Evolutionary conservation across 1,284 basidiomycete species (phyloP).

Genomic region (Microbotryum violaceum): DNA sequence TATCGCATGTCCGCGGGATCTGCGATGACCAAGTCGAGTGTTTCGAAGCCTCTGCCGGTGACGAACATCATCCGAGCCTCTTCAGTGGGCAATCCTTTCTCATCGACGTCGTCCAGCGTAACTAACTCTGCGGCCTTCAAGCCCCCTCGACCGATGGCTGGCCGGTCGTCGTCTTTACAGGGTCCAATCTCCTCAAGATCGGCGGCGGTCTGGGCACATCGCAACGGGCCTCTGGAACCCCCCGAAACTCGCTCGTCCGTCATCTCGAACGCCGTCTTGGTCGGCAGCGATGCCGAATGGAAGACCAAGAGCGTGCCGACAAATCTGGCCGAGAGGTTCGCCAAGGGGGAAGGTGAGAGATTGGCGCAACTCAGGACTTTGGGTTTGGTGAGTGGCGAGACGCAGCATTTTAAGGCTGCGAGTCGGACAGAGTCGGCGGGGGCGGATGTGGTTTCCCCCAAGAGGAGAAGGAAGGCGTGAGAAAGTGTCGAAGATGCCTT

Average conservation of each 20-base stretch:
- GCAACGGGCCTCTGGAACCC: neutral
- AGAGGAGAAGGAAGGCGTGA: slow-evolving; percentile 1
- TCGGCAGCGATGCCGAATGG: slow-evolving; percentile 14
- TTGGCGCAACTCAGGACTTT: neutral
- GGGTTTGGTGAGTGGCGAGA: neutral
- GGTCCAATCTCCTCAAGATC: neutral
- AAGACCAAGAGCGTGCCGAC: neutral
- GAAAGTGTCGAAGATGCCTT: no score
- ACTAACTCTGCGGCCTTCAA: neutral
- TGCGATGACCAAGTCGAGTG: neutral
- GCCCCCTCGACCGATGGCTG: neutral
- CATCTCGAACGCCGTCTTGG: slow-evolving; percentile 19
- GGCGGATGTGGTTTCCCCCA: neutral
- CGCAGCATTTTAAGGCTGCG: neutral
- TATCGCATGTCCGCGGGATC: neutral
- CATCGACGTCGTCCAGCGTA: neutral
- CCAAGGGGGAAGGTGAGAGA: neutral
- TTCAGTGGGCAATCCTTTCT: neutral
- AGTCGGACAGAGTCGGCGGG: neutral
- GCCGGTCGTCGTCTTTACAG: neutral
- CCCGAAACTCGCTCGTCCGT: slow-evolving; percentile 20
- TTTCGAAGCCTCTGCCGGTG: neutral
- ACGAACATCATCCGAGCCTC: neutral
- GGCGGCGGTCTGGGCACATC: neutral
- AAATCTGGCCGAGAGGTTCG: slow-evolving; percentile 1